Evolutionary conservation across 2,329 filamentous ascomycete genomes (phyloP).

Genomic region (Parasarocladium wereldwijsianum): DNA sequence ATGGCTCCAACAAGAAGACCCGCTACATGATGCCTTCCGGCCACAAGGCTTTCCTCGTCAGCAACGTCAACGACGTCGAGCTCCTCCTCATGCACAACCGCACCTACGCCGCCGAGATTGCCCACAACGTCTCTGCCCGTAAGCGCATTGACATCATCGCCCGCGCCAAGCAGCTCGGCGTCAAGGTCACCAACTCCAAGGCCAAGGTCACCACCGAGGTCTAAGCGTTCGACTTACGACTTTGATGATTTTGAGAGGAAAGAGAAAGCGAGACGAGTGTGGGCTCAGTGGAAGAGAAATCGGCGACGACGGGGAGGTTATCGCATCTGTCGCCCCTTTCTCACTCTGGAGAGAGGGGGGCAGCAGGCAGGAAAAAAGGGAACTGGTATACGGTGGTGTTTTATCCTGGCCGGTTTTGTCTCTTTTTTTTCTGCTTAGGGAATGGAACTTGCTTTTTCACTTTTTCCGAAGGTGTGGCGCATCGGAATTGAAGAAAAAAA

Average conservation of each 20-base stretch:
- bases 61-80: constrained; percentile 91
- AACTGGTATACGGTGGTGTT: too few relatives aligned
- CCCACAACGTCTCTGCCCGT: constrained; percentile 92
- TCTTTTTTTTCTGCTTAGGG: too few relatives aligned
- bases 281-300: too few relatives aligned
- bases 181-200: constrained; percentile 99
- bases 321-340: constrained; percentile 3
- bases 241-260: neutral
- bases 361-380: too few relatives aligned
- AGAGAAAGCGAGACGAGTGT: neutral
- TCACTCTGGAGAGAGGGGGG: too few relatives aligned
- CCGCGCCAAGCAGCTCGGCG: constrained; percentile 93
- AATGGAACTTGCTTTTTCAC: too few relatives aligned
- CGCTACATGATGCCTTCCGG: constrained; percentile 97
- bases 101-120: constrained; percentile 97
- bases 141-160: constrained; percentile 98
- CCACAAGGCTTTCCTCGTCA: constrained; percentile 99
- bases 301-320: constrained; percentile 2
- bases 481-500: too few relatives aligned
- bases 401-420: too few relatives aligned
- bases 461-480: too few relatives aligned
- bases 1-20: constrained; percentile 99
- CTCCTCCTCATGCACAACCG: constrained; percentile 99
- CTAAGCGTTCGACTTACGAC: constrained; percentile 28
- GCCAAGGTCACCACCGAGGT: constrained; percentile 95